Evolutionary conservation across 2,329 filamentous ascomycete species (phyloP).

Genomic region (Chalaropsis ovoidea): DNA sequence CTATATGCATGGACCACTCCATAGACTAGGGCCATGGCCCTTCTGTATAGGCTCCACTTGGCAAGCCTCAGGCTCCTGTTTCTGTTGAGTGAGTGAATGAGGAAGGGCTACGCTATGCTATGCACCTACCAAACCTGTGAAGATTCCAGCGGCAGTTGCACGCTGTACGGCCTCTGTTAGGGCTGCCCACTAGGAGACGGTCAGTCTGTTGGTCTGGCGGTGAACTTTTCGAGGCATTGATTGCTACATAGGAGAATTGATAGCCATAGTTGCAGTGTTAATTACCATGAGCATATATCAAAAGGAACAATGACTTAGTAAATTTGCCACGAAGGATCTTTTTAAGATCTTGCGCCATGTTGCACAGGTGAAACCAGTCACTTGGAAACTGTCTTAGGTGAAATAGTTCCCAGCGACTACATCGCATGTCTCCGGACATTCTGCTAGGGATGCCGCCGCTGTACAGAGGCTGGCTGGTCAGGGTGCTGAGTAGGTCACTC

Average conservation of each 20-base stretch:
- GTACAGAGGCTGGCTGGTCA: no score
- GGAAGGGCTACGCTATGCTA: not conserved
- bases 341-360: not conserved
- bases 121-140: not conserved
- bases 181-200: not conserved
- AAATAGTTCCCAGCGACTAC: not conserved
- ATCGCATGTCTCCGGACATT: not conserved
- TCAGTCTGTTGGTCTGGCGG: not conserved
- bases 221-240: not conserved
- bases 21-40: conserved; percentile 5
- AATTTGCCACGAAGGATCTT: conserved; percentile 14
- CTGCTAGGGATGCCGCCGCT: no score
- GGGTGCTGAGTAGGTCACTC: no score
- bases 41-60: not conserved
- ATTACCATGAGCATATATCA: not conserved
- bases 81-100: not conserved
- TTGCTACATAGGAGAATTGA: no score
- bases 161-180: not conserved
- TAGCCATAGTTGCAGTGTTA: not conserved
- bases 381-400: not conserved
- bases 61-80: not conserved
- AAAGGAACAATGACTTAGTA: not conserved
- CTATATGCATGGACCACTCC: conserved; percentile 7
- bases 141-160: not conserved
- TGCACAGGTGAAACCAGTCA: conserved; percentile 11